phyloP scores from a whole-genome alignment of 345 rosid genomes.

The Gynandropsis gynandra region DNA sequence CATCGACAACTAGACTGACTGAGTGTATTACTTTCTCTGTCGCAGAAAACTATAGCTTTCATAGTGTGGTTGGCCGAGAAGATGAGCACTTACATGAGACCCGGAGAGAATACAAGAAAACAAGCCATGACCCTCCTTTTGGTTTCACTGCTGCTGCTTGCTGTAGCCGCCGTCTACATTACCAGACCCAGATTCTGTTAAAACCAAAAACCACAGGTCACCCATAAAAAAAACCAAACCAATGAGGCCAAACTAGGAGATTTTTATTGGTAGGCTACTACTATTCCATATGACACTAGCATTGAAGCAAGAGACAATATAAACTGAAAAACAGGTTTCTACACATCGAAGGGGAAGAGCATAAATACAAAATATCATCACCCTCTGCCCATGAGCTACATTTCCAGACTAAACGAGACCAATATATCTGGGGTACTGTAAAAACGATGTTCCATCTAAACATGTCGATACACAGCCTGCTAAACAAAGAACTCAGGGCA shows the following conservation, averaged over 20 bases:
- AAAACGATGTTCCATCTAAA: slow-evolving; percentile 35
- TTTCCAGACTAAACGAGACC: slow-evolving; percentile 35
- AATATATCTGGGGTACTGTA: slow-evolving; percentile 23
- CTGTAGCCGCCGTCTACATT: slow-evolving; percentile 26
- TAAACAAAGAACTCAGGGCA: slow-evolving; percentile 23
- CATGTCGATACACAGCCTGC: slow-evolving; percentile 37
- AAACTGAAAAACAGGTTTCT: no score
- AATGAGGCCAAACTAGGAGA: slow-evolving; percentile 9
- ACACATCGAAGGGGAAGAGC: no score
- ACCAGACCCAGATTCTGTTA: slow-evolving; percentile 13
- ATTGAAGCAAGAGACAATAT: no score
- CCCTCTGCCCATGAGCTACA: slow-evolving; percentile 35
- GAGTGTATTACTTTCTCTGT: not conserved
- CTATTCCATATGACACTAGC: no score
- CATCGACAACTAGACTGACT: not conserved
- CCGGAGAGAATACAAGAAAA: slow-evolving; percentile 9
- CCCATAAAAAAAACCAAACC: slow-evolving; percentile 19
- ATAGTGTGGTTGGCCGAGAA: no score
- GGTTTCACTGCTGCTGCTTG: slow-evolving; percentile 21
- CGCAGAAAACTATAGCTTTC: slow-evolving; percentile 39
- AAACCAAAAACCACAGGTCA: no score
- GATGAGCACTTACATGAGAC: no score
- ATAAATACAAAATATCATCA: not conserved
- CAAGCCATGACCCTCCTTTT: slow-evolving; percentile 12
- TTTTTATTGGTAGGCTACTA: no score